Base-by-base conservation (phyloP, 257 asterid species). In the Solanum sitiens region DNA sequence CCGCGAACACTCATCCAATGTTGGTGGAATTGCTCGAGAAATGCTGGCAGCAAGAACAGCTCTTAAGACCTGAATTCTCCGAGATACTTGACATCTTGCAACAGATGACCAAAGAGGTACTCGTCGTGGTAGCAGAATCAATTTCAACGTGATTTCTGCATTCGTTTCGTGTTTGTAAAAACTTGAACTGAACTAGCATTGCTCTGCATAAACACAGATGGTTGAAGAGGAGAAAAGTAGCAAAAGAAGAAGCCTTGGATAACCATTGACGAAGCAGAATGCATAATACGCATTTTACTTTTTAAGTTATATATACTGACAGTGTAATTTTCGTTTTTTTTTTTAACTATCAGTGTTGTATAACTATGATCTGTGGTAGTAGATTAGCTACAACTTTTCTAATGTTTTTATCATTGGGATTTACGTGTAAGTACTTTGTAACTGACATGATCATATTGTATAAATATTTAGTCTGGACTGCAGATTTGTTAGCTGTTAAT, bases 41-140 rank as follows among this genome's bases (percentile, higher is more conserved):
- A 84, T 94, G 98, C 85, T 95, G 98, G 98, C 95, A 94, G 90
- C 93, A 92, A 89, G 96, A 95, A n/a, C 95, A 98, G 44, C 87
- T 90, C 84, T 84, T 86, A 86, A 91, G 98, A 83, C 98, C 98
- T n/a, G 98, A 94, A n/a, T 95, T 95, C 87, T 91, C 95, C 8
- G 98, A 95, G 89, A 93, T 95, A 33, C 87, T 88, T 7, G 94
- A 91, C 14, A 93, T 91, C 87, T 65, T 95, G 92, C 96, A 91
- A 82, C 30, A 25, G 85, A 91, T 94, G 77, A 86, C 94, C 61
- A 91, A 93, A 82, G 88, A 88, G 98, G 98, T 94, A 72, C 11
- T 68, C 20, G 74, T 68, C 68, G 15, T n/a, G 7, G 8, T 27
- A 33, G 79, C 11, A 72, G 14, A 18, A 89, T 18, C 47, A 7